phyloP scores from a whole-genome alignment of 768 basidiomycete species.

The Naganishia onofrii region DNA sequence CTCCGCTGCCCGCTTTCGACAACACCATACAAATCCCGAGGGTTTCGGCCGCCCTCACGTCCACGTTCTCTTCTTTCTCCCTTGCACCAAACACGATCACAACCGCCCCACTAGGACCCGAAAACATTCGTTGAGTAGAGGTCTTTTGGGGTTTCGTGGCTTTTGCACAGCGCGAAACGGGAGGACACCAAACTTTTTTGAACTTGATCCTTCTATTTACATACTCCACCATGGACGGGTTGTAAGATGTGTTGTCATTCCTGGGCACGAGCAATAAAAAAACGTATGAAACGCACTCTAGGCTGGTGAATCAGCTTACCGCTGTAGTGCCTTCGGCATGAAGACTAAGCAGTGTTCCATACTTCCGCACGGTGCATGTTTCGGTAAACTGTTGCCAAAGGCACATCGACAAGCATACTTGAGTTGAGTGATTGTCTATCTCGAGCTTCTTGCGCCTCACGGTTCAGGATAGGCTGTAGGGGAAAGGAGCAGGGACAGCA shows the following conservation, averaged over 20 bases:
- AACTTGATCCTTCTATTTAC: slow-evolving; percentile 7
- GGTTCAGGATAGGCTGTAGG: too few species aligned
- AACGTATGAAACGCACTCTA: not conserved
- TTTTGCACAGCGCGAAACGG: not conserved
- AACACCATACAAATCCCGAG: slow-evolving; percentile 27
- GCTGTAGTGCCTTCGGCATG: too few species aligned
- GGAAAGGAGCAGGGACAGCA: too few species aligned
- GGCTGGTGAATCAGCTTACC: not conserved
- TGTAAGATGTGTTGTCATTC: slow-evolving; percentile 25
- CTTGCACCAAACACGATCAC: slow-evolving; percentile 6
- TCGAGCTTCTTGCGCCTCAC: too few species aligned
- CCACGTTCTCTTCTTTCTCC: slow-evolving; percentile 17
- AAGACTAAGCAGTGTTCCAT: too few species aligned
- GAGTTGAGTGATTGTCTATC: too few species aligned
- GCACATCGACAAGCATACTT: too few species aligned
- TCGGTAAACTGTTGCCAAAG: too few species aligned
- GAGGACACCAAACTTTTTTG: slow-evolving; percentile 4
- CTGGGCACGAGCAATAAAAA: slow-evolving; percentile 20
- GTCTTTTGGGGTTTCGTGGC: slow-evolving; percentile 9
- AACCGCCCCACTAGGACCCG: not conserved
- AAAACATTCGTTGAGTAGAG: slow-evolving; percentile 22
- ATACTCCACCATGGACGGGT: slow-evolving; percentile 25
- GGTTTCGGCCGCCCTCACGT: slow-evolving; percentile 28
- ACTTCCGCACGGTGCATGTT: too few species aligned
- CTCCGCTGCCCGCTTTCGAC: slow-evolving; percentile 24